Percentiles rank a stretch among this genome's conserved stretches.
These are phyloP conservation scores for Fulvia fulva DNA, from an alignment of 2,329 filamentous ascomycete genomes.

Conservation along the genomic window DNA sequence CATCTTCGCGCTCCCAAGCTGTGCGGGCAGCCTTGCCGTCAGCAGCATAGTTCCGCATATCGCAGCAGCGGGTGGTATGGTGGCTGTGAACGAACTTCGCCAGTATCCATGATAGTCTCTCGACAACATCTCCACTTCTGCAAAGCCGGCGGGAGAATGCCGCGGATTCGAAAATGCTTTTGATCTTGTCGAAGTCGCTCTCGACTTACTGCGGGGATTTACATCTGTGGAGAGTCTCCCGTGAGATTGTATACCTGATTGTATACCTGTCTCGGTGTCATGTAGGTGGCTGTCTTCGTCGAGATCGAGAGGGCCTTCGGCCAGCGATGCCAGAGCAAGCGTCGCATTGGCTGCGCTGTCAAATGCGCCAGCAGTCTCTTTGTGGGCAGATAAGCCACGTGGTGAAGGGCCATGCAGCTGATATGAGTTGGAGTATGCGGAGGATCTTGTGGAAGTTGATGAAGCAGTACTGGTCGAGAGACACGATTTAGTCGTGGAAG, in stretches of 20 bases:
- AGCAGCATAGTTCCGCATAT: constrained; percentile 14
- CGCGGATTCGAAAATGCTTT: constrained; percentile 1
- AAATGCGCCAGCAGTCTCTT: not conserved
- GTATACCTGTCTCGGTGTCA: not conserved
- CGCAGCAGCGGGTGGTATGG: constrained; percentile 9
- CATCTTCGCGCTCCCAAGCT: not conserved
- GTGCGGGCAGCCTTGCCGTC: constrained; percentile 5
- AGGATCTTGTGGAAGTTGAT: not conserved
- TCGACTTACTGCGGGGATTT: not conserved
- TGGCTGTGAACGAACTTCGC: constrained; percentile 10
- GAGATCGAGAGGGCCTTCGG: not conserved
- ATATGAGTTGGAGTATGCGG: not conserved
- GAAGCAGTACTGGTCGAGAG: not conserved
- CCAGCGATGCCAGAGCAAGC: not conserved
- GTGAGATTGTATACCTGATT: not conserved
- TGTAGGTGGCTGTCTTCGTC: not conserved
- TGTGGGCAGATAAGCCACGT: not conserved
- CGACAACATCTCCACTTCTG: constrained; percentile 17
- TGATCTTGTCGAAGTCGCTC: constrained; percentile 1
- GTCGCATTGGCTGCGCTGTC: not conserved
- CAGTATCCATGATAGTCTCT: constrained; percentile 17
- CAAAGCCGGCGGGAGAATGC: not conserved
- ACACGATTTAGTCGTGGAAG: not conserved
- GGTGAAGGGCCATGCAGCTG: not conserved
- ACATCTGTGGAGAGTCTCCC: not conserved